A percentile compares a stretch with the other conserved stretches of the same genome.
Evolutionary conservation across 768 basidiomycete genomes (phyloP).

Genomic region (Arthromyces matolae): DNA sequence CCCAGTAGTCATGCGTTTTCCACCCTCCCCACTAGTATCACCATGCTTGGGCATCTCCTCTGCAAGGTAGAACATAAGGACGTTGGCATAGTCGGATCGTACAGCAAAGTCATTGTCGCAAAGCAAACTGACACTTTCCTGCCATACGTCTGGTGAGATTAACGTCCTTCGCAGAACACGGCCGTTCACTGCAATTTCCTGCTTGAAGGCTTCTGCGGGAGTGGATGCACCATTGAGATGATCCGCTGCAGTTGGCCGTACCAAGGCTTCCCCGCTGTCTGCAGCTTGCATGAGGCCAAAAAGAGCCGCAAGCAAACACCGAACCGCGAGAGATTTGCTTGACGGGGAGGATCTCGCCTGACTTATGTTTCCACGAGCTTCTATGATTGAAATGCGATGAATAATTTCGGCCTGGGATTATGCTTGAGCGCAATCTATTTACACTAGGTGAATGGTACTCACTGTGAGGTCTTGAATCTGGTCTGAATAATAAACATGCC

Average conservation of each 20-base stretch:
- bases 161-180: constrained; percentile 55
- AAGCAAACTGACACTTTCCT: constrained; percentile 81
- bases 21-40: constrained; percentile 46
- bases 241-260: constrained; percentile 11
- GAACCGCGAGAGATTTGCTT: constrained; percentile 61
- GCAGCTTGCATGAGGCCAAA: constrained; percentile 66
- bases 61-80: constrained; percentile 71
- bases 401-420: constrained; percentile 67
- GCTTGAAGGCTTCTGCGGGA: constrained; percentile 26
- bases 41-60: constrained; percentile 69
- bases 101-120: constrained; percentile 79
- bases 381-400: constrained; percentile 65
- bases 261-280: constrained; percentile 39
- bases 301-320: constrained; percentile 67
- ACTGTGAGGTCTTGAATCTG: constrained; percentile 89
- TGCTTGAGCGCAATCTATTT: constrained; percentile 1
- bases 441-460: constrained; percentile 15
- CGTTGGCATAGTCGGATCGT: constrained; percentile 71
- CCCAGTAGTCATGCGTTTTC: constrained; percentile 49
- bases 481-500: constrained; percentile 93
- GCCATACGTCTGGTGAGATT: constrained; percentile 84
- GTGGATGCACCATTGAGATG: constrained; percentile 7
- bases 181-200: constrained; percentile 26
- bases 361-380: constrained; percentile 55
- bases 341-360: constrained; percentile 30